Base-by-base conservation (phyloP, 1,284 basidiomycete genomes). In the Ustilago shanxiensis region DNA sequence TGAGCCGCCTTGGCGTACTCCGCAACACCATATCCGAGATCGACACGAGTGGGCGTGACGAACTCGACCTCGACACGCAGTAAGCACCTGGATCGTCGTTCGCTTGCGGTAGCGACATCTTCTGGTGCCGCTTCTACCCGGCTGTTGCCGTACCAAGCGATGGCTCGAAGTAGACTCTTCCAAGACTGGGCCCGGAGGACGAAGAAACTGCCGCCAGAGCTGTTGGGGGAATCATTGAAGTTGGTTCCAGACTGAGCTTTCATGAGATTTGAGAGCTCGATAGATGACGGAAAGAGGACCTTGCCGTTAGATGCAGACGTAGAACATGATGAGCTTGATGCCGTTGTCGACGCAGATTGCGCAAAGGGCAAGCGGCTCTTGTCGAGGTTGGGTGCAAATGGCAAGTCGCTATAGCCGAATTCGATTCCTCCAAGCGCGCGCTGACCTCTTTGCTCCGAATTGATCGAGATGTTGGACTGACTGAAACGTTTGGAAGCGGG, bases 71-170 rank as follows among this genome's bases (percentile, higher is more conserved):
- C 79, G 20, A 67, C 71, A 8, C 58, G 68, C 54, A 79, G 29
- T 4, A 64, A 14, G 41, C 66, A 66, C 10, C 50, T 37, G 3
- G 64, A 31, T 37, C 54, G 35, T 35, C 57, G 55, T n/a, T 64
- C 63, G 52, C 47, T 55, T 2, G 72, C 76, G 1, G 76, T 68
- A 8, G 73, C 80, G 0, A 77, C 70, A 7, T 77, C 77, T 35
- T 63, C 68, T 6, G 80, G 77, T 1, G 64, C 65, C 3, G 80
- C 77, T 45, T 80, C 77, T 41, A 82, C 60, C 4, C 70, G 61
- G 13, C 67, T 81, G 59, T 82, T 82, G 26, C 80, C 80, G 20
- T 79, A 81, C 80, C 80, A 82, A 14, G 80, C 80, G 14, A 81
- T 41, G 29, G 79, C 74, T 13, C 80, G 70, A 29, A 82, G 71